Evolutionary conservation across 768 basidiomycete species (phyloP).

Genomic region (Kwoniella botswanensis): DNA sequence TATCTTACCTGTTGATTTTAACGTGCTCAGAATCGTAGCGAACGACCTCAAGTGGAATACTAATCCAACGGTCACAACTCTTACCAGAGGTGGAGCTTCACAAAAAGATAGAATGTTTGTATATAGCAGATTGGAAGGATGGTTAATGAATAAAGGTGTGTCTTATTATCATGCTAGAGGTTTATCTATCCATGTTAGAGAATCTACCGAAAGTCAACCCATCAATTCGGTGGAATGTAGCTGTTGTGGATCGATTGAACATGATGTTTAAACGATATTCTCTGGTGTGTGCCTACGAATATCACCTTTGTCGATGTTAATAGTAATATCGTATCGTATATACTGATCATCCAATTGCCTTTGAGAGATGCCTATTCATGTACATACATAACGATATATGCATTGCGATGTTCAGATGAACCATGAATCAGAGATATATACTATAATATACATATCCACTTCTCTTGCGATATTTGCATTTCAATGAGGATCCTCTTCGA

Average conservation of each 20-base stretch:
- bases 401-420: too few species aligned
- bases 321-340: too few species aligned
- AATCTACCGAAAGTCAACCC: background rate
- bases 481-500: too few species aligned
- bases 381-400: too few species aligned
- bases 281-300: too few species aligned
- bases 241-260: background rate
- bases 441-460: too few species aligned
- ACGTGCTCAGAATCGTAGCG: background rate
- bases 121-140: background rate
- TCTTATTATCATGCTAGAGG: background rate
- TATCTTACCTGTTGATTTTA: background rate
- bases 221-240: background rate
- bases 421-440: too few species aligned
- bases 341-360: too few species aligned
- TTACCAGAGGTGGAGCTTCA: background rate
- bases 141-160: background rate
- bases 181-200: background rate
- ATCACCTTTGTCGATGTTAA: too few species aligned
- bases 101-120: background rate
- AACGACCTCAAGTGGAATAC: background rate
- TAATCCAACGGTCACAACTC: background rate
- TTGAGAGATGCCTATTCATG: too few species aligned
- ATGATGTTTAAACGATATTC: background rate
- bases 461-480: too few species aligned